These are phyloP conservation scores for Dovyalis caffra DNA, from an alignment of 345 rosid species.

Conservation along the genomic window DNA sequence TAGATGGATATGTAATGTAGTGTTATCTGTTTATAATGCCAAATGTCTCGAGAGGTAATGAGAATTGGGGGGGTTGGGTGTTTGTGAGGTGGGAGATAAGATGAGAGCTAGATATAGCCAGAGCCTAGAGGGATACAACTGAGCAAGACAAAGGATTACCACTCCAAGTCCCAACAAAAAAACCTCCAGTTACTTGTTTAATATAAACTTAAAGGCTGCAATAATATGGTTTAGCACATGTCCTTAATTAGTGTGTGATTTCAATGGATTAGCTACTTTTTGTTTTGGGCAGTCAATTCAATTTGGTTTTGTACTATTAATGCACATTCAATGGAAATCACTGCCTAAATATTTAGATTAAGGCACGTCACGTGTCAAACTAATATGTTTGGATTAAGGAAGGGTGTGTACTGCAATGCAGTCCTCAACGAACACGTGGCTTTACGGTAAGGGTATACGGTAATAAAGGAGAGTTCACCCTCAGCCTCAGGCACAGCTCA, in stretches of 20 bases:
- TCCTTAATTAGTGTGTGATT: neutral
- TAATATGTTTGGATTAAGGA: neutral
- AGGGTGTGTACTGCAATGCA: neutral
- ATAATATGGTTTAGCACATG: neutral
- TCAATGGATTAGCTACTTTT: neutral
- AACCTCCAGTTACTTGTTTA: neutral
- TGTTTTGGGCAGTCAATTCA: neutral
- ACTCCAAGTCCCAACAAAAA: slow-evolving; percentile 1
- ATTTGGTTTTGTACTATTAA: neutral
- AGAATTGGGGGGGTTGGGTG: no score
- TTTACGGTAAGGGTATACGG: neutral
- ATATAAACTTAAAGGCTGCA: neutral
- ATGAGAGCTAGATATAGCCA: slow-evolving; percentile 1
- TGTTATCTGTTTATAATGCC: neutral
- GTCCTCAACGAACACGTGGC: slow-evolving; percentile 16
- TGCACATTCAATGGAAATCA: neutral
- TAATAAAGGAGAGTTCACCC: slow-evolving; percentile 1
- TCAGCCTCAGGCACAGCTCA: neutral
- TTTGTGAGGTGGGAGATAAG: neutral
- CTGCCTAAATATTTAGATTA: neutral
- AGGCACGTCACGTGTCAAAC: neutral
- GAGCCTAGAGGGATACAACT: neutral
- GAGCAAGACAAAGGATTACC: neutral
- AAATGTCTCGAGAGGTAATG: neutral
- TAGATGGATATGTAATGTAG: neutral